Conservation (phyloP, 2,329 filamentous ascomycete species). For the Metarhizium sp. region DNA sequence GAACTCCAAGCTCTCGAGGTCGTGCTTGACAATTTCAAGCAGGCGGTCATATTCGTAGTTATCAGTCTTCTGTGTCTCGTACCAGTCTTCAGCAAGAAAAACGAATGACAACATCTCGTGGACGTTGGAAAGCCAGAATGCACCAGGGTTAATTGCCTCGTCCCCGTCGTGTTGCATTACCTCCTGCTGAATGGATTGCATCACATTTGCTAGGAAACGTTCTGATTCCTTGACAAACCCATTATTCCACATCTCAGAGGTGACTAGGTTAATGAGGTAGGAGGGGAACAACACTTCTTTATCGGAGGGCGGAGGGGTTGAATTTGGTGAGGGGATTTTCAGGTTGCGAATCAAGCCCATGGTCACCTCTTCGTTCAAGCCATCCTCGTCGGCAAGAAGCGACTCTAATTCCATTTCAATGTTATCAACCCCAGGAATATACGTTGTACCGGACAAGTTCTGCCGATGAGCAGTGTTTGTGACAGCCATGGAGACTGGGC, state of each 20-base stretch:
- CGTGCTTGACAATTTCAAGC: slow-evolving; percentile 97
- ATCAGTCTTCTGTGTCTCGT: slow-evolving; percentile 97
- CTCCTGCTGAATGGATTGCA: slow-evolving; percentile 99
- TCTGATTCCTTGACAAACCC: slow-evolving; percentile 99
- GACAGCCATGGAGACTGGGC: slow-evolving; percentile 93
- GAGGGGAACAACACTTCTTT: slow-evolving; percentile 98
- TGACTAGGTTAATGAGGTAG: slow-evolving; percentile 97
- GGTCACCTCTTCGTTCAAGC: slow-evolving; percentile 92
- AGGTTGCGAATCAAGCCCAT: slow-evolving; percentile 93
- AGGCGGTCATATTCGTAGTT: slow-evolving; percentile 98
- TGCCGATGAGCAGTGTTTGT: slow-evolving; percentile 58
- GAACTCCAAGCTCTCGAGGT: slow-evolving; percentile 95
- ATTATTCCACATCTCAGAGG: slow-evolving; percentile 99
- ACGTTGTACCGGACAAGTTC: slow-evolving; percentile 64
- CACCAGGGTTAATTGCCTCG: slow-evolving; percentile 91
- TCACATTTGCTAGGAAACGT: slow-evolving; percentile 96
- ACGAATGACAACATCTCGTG: slow-evolving; percentile 99
- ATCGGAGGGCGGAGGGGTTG: slow-evolving; percentile 83
- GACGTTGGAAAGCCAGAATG: slow-evolving; percentile 98
- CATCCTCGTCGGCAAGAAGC: slow-evolving; percentile 88
- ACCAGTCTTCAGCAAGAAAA: slow-evolving; percentile 98
- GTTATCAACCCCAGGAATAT: slow-evolving; percentile 74
- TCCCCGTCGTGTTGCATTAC: slow-evolving; percentile 99
- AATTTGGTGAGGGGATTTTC: slow-evolving; percentile 85
- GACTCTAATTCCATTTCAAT: slow-evolving; percentile 93